Percentiles rank a stretch among this genome's conserved stretches.
Conservation (phyloP, 2,329 filamentous ascomycete species). For the Graphium sp. region DNA sequence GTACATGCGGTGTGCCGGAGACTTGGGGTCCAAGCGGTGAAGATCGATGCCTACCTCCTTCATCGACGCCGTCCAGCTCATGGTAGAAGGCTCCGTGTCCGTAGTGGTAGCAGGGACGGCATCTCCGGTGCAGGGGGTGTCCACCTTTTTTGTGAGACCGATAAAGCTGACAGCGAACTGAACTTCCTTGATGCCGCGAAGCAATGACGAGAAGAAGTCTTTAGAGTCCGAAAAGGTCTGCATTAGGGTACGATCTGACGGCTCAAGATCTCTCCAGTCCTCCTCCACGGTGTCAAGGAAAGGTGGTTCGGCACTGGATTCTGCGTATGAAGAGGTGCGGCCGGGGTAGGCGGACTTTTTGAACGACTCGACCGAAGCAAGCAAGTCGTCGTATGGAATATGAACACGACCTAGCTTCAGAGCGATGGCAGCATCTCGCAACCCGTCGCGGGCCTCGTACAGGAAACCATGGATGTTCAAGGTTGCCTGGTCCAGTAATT, state of each 20-base stretch:
- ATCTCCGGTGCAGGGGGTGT: constrained; percentile 55
- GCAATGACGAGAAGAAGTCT: constrained; percentile 76
- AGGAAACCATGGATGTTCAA: constrained; percentile 86
- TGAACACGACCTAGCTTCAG: constrained; percentile 84
- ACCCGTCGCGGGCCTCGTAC: constrained; percentile 68
- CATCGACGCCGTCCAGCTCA: constrained; percentile 62
- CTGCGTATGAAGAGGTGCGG: neutral
- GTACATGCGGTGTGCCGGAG: constrained; percentile 95
- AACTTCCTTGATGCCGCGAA: constrained; percentile 88
- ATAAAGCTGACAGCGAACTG: constrained; percentile 90
- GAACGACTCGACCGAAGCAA: constrained; percentile 40
- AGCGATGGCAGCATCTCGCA: constrained; percentile 78
- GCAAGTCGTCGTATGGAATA: constrained; percentile 77
- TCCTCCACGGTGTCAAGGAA: neutral
- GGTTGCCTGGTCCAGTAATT: constrained; percentile 74
- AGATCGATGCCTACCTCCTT: constrained; percentile 93
- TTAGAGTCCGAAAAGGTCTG: constrained; percentile 82
- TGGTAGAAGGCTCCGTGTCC: too few relatives aligned
- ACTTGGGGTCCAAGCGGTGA: constrained; percentile 78
- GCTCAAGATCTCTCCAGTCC: constrained; percentile 1
- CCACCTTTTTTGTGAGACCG: constrained; percentile 68
- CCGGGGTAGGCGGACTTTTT: constrained; percentile 19
- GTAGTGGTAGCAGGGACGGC: too few relatives aligned
- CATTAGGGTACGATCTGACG: constrained; percentile 43
- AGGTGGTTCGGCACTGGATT: neutral